Evolutionary conservation across 2,329 filamentous ascomycete species (phyloP).

Genomic region (Talaromyces marneffei): DNA sequence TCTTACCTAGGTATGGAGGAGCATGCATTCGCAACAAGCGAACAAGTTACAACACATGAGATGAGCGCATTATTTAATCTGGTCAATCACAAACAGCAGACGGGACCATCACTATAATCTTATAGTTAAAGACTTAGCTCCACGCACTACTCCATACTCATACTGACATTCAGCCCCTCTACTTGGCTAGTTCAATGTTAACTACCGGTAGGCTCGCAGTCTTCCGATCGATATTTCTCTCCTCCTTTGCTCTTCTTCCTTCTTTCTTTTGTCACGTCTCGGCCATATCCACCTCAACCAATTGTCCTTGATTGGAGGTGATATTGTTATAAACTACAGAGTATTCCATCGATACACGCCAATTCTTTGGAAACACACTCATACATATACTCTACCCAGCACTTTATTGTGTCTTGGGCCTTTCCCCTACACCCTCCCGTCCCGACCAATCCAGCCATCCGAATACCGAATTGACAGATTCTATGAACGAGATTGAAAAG

Average conservation of each 20-base stretch:
- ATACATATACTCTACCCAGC: conserved; percentile 1
- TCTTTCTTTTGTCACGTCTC: background rate
- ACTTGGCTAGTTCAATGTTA: too few species aligned
- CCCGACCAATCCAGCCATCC: background rate
- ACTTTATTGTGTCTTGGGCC: conserved; percentile 10
- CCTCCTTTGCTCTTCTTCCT: background rate
- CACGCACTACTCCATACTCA: background rate
- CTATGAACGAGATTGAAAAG: too few species aligned
- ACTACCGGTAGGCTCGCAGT: background rate
- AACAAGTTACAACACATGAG: background rate
- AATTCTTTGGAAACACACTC: background rate
- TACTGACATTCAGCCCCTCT: background rate
- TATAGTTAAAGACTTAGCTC: background rate
- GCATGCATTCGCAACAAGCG: background rate
- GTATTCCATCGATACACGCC: background rate
- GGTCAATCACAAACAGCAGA: background rate
- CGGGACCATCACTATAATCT: background rate
- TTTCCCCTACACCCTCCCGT: background rate
- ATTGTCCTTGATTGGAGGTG: background rate
- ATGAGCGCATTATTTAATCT: background rate
- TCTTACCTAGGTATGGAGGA: background rate
- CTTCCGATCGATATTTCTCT: background rate
- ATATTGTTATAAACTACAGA: background rate
- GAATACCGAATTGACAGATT: background rate
- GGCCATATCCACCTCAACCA: background rate